These are phyloP conservation scores for Castanea sativa DNA, from an alignment of 306 rosid species.

Conservation along the genomic window DNA sequence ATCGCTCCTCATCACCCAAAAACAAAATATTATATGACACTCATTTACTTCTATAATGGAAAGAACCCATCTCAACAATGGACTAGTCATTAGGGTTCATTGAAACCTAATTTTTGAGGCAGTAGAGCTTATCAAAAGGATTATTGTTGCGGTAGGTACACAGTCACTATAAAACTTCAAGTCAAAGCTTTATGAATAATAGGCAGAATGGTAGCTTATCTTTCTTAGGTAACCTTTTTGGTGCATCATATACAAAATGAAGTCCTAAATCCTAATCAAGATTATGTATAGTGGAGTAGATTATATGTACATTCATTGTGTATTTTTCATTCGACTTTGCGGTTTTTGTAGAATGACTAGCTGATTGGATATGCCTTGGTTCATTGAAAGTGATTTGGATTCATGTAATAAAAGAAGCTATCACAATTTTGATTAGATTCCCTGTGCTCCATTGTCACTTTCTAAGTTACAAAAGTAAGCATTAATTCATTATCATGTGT, in stretches of 20 bases:
- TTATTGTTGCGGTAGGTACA: neutral
- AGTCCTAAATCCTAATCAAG: neutral
- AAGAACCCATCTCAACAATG: neutral
- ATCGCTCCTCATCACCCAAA: too few relatives aligned
- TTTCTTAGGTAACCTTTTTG: neutral
- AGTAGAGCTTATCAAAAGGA: neutral
- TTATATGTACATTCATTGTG: neutral
- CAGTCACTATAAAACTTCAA: neutral
- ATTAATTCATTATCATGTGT: too few relatives aligned
- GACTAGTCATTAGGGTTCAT: neutral
- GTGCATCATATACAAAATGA: neutral
- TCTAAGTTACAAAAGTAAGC: too few relatives aligned
- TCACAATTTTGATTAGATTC: too few relatives aligned
- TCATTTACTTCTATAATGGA: neutral
- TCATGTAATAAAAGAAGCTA: too few relatives aligned
- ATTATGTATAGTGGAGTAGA: neutral
- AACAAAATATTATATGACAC: neutral
- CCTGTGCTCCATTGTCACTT: too few relatives aligned
- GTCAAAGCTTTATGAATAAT: slow-evolving; percentile 4
- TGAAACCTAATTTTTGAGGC: neutral
- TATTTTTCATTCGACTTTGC: neutral
- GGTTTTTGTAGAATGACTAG: neutral
- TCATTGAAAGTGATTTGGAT: too few relatives aligned
- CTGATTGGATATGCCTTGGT: neutral
- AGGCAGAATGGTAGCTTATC: neutral